Percentiles rank a stretch among this genome's conserved stretches.
These are phyloP conservation scores for Hortiboletus campestris DNA, from an alignment of 768 basidiomycete species.

Conservation along the genomic window DNA sequence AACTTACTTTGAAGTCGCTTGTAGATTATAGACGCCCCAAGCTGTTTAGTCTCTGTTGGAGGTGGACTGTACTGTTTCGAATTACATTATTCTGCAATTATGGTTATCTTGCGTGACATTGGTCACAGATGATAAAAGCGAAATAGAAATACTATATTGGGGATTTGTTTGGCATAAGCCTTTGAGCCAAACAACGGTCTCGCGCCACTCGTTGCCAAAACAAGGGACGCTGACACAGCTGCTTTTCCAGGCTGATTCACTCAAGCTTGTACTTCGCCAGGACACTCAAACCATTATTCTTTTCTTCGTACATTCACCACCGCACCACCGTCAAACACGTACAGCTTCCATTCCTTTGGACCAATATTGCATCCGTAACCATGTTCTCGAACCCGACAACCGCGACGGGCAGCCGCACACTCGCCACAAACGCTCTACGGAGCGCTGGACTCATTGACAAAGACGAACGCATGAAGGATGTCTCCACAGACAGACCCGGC, in stretches of 20 bases:
- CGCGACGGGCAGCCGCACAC: conserved; percentile 52
- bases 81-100: conserved; percentile 16
- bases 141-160: not conserved
- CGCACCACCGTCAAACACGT: not conserved
- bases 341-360: not conserved
- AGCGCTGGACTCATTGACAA: conserved; percentile 75
- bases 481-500: conserved; percentile 59
- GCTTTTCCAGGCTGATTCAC: conserved; percentile 18
- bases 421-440: conserved; percentile 63
- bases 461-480: conserved; percentile 74
- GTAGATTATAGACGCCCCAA: conserved; percentile 1
- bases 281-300: conserved; percentile 5
- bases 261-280: conserved; percentile 9
- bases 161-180: conserved; percentile 27
- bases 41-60: not conserved
- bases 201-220: conserved; percentile 21
- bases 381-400: conserved; percentile 66
- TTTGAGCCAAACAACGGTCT: conserved; percentile 22
- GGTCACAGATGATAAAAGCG: not conserved
- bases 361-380: not conserved
- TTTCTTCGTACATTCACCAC: conserved; percentile 18
- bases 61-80: conserved; percentile 1
- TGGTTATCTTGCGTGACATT: conserved; percentile 15
- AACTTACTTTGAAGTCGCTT: conserved; percentile 4
- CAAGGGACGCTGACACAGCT: conserved; percentile 24